Base-by-base conservation (phyloP, 2,329 filamentous ascomycete species). In the Emergomyces pasteurianus region DNA sequence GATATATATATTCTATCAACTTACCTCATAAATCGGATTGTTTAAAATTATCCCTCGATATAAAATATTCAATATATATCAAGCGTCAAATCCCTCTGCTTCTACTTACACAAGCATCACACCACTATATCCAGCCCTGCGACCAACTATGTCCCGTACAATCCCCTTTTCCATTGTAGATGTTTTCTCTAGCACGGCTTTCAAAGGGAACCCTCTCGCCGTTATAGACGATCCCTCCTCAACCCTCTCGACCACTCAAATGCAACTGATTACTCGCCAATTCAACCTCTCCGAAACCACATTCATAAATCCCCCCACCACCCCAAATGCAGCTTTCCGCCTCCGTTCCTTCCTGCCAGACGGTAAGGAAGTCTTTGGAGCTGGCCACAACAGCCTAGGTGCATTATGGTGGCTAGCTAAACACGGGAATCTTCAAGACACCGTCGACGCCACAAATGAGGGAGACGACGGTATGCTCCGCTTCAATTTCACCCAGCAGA, bases 331-430 rank as follows among this genome's bases (percentile, higher is more conserved):
- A 10, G 62, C 60, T 18, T 65, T 57, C 50, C 63, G 62, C 1
- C 64, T 67, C n/a, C 58, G 61, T 23, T 66, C 65, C 12, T 67
- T 67, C 50, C 62, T 66, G 7, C 65, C 65, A n/a, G 64, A 67
- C 26, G 65, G 63, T 23, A 62, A 62, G 53, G 65, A 67, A 46
- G 63, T 67, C 42, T 65, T 66, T 43, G 64, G 65, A 16, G 64
- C 63, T 2, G 65, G 65, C 10, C 65, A 67, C 53, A 67, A 67
- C 49, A 62, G 63, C 14, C 63, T 66, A 42, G 65, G 64, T n/a
- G 65, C 64, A 12, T 65, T 63, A 60, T 67, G 64, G 65, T 63
- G 63, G 60, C 61, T 65, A 40, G 63, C 56, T 23, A 31, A 63
- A 49, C 61, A 63, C 6, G 64, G 65, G 18, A 46, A 64, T 31